Percentiles rank a stretch among this genome's conserved stretches.
These are phyloP conservation scores for Aspergillus neotritici DNA, from an alignment of 2,329 filamentous ascomycete species.

Conservation along the genomic window DNA sequence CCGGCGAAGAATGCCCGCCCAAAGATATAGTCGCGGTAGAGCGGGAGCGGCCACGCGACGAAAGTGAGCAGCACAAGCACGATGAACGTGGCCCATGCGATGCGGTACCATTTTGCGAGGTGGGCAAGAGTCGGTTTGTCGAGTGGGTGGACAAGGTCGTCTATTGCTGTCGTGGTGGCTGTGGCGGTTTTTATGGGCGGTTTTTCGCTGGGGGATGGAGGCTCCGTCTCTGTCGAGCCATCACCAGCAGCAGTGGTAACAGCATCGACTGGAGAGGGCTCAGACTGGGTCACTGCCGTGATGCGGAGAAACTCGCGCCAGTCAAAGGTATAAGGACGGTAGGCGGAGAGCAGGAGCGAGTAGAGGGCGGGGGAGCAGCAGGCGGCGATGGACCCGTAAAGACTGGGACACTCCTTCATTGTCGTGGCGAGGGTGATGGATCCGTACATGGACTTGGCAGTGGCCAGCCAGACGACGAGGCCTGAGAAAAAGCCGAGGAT, in stretches of 20 bases:
- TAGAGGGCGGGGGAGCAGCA: slow-evolving; percentile 45
- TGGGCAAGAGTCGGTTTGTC: slow-evolving; percentile 30
- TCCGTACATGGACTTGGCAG: slow-evolving; percentile 37
- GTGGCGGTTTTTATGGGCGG: background rate
- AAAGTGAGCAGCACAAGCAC: slow-evolving; percentile 44
- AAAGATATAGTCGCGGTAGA: slow-evolving; percentile 47
- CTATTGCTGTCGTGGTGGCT: slow-evolving; percentile 10
- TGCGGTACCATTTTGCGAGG: slow-evolving; percentile 34
- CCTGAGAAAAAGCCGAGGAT: slow-evolving; percentile 41
- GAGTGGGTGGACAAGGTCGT: slow-evolving; percentile 44
- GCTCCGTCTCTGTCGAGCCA: slow-evolving; percentile 1
- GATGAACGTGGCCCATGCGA: slow-evolving; percentile 39
- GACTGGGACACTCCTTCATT: slow-evolving; percentile 35
- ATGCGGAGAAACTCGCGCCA: slow-evolving; percentile 45
- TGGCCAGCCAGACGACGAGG: slow-evolving; percentile 42
- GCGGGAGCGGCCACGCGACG: slow-evolving; percentile 46
- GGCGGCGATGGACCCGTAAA: slow-evolving; percentile 43
- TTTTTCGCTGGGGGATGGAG: background rate
- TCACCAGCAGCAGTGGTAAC: no score
- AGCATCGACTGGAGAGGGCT: background rate
- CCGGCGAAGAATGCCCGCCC: slow-evolving; percentile 43
- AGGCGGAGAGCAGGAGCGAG: slow-evolving; percentile 42
- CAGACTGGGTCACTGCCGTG: slow-evolving; percentile 13
- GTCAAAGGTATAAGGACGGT: slow-evolving; percentile 37
- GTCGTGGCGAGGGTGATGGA: slow-evolving; percentile 40